phyloP scores from a whole-genome alignment of 495 filamentous ascomycete species.

The Chaetomium fimeti region DNA sequence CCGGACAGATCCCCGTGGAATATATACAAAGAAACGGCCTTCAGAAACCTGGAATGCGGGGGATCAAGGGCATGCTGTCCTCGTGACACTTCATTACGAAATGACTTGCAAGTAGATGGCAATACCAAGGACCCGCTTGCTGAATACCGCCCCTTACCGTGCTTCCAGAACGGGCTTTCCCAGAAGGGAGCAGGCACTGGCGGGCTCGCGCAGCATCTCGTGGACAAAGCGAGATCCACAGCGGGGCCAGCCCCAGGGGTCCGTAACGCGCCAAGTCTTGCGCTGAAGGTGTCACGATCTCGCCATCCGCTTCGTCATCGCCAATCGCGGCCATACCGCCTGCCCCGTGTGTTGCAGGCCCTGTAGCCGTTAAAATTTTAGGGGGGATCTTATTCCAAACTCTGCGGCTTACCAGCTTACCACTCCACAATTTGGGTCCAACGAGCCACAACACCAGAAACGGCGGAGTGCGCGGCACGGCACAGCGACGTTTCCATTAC shows the following conservation, averaged over 20 bases:
- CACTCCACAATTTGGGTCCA: background rate
- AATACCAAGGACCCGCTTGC: constrained; percentile 3
- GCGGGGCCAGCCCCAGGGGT: background rate
- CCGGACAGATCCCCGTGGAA: background rate
- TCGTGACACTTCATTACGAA: constrained; percentile 2
- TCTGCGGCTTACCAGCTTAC: too few relatives aligned
- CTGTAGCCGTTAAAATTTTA: too few relatives aligned
- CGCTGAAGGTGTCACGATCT: constrained; percentile 12
- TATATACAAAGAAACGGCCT: background rate
- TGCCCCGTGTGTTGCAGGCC: background rate
- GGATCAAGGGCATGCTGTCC: constrained; percentile 12
- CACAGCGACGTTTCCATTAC: too few relatives aligned
- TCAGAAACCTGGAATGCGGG: constrained; percentile 13
- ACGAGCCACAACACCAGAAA: background rate
- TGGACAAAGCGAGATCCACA: constrained; percentile 3
- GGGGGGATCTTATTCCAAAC: background rate
- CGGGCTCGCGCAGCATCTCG: background rate
- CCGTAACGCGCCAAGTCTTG: constrained; percentile 6
- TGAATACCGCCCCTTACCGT: constrained; percentile 12
- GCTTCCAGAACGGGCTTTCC: constrained; percentile 6
- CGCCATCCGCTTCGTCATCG: constrained; percentile 16
- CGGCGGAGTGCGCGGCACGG: too few relatives aligned
- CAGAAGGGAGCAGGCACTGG: too few relatives aligned
- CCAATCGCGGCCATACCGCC: constrained; percentile 1
- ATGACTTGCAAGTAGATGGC: background rate